Percentiles rank a stretch among this genome's conserved stretches.
Conservation (phyloP, 768 basidiomycete species). For the Coprinellus aureogranulatus region DNA sequence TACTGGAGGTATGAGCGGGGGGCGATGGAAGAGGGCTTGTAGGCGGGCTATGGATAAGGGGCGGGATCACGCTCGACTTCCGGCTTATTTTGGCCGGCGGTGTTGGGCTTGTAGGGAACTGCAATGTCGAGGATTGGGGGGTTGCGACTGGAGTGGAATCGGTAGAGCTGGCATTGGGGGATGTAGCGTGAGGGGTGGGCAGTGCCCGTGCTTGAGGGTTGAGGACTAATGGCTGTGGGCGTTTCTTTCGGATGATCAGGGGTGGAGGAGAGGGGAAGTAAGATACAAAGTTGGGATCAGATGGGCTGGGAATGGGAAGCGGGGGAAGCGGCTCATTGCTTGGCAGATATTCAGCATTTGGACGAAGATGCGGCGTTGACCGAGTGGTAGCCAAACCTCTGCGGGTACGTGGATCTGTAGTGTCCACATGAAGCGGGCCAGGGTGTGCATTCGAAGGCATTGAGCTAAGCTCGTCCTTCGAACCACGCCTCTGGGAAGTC, state of each 20-base stretch:
- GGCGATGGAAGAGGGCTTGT: constrained; percentile 36
- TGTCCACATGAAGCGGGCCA: background rate
- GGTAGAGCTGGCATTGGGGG: constrained; percentile 35
- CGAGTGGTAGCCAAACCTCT: background rate
- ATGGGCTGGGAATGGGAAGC: background rate
- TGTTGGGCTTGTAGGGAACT: constrained; percentile 11
- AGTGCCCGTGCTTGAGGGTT: constrained; percentile 13
- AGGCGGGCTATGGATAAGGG: constrained; percentile 34
- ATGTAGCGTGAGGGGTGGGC: constrained; percentile 23
- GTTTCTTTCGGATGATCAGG: constrained; percentile 32
- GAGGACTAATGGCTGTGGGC: constrained; percentile 40
- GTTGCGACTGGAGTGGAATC: constrained; percentile 45
- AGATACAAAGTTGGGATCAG: constrained; percentile 19
- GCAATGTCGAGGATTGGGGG: constrained; percentile 34
- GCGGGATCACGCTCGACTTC: constrained; percentile 23
- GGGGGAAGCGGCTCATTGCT: constrained; percentile 1
- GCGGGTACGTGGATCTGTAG: background rate
- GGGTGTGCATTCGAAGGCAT: background rate
- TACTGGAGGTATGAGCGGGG: constrained; percentile 9
- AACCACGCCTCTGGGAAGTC: background rate
- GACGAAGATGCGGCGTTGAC: constrained; percentile 15
- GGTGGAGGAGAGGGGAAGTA: constrained; percentile 41
- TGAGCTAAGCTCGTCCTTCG: background rate
- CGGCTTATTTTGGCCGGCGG: constrained; percentile 19
- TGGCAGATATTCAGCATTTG: background rate